A percentile compares a stretch with the other conserved stretches of the same genome.
Evolutionary conservation across 139 green algal genomes (phyloP).

Genomic region (Asterochloris erici): DNA sequence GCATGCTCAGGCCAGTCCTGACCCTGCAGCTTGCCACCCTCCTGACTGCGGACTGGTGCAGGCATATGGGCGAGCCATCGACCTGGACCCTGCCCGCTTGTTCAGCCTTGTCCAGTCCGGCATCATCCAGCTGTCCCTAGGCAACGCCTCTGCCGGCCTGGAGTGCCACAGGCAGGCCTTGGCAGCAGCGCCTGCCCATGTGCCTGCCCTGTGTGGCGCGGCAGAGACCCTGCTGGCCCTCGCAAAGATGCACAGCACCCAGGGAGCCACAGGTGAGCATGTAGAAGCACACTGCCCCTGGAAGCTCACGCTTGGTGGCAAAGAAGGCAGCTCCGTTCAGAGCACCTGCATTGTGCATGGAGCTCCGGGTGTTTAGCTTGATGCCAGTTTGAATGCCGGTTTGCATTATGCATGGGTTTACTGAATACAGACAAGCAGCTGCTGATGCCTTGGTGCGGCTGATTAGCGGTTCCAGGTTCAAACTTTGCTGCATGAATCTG

Average conservation of each 20-base stretch:
- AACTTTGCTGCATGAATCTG: not conserved
- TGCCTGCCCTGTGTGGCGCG: conserved; percentile 43
- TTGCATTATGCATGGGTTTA: not conserved
- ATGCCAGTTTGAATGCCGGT: not conserved
- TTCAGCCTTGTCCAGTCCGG: conserved; percentile 56
- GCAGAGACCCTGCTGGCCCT: conserved; percentile 42
- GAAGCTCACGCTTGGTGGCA: not conserved
- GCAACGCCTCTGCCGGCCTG: conserved; percentile 24
- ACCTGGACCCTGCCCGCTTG: conserved; percentile 50
- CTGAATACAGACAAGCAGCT: not conserved
- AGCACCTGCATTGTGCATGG: conserved; percentile 3
- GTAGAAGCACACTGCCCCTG: no score
- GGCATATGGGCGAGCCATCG: conserved; percentile 57
- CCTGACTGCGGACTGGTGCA: conserved; percentile 21
- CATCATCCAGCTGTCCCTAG: conserved; percentile 50
- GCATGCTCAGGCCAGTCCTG: no score
- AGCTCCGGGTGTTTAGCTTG: conserved; percentile 11
- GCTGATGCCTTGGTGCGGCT: not conserved
- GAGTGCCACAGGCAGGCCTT: conserved; percentile 39
- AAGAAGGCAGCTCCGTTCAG: no score
- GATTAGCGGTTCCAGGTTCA: not conserved
- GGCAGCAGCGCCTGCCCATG: conserved; percentile 26
- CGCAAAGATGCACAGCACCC: conserved; percentile 33
- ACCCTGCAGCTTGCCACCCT: no score
- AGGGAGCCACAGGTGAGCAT: conserved; percentile 38